phyloP scores from a whole-genome alignment of 2,329 filamentous ascomycete genomes.

The Cordyceps javanica region DNA sequence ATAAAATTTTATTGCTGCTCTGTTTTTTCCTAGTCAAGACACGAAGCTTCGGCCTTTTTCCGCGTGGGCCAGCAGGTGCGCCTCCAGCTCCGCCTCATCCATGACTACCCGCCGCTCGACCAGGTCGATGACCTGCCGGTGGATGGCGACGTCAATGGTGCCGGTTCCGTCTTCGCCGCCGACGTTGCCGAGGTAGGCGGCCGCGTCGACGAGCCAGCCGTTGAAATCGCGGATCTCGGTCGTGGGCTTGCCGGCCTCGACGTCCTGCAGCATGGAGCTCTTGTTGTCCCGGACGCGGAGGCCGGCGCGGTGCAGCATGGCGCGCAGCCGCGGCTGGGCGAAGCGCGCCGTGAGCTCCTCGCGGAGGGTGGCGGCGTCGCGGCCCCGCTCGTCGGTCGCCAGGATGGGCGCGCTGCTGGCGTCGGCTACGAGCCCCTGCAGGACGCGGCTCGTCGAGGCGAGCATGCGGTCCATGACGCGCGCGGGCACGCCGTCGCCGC shows the following conservation, averaged over 20 bases:
- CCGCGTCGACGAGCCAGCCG: constrained; percentile 49
- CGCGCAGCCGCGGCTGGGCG: constrained; percentile 33
- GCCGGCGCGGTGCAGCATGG: constrained; percentile 42
- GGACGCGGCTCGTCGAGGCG: constrained; percentile 67
- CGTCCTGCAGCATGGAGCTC: constrained; percentile 59
- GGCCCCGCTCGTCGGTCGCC: constrained; percentile 1
- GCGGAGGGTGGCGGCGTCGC: constrained; percentile 5
- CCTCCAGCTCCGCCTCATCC: constrained; percentile 28
- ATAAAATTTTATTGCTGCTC: no score
- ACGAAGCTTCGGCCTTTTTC: neutral
- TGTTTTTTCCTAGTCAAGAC: no score
- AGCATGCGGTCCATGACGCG: constrained; percentile 63
- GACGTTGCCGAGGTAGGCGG: constrained; percentile 28
- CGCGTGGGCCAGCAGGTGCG: constrained; percentile 18
- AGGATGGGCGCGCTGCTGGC: constrained; percentile 39
- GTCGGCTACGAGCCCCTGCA: constrained; percentile 61
- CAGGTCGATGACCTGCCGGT: constrained; percentile 37
- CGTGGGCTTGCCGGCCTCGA: constrained; percentile 42
- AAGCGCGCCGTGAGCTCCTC: constrained; percentile 32
- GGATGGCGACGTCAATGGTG: constrained; percentile 28
- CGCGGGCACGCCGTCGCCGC: constrained; percentile 34
- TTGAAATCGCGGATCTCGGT: constrained; percentile 52
- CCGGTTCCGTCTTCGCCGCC: constrained; percentile 17
- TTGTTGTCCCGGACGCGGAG: constrained; percentile 46
- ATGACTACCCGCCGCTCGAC: constrained; percentile 33